Conservation (phyloP, 2,329 filamentous ascomycete species). For the Xylaria arbuscula region DNA sequence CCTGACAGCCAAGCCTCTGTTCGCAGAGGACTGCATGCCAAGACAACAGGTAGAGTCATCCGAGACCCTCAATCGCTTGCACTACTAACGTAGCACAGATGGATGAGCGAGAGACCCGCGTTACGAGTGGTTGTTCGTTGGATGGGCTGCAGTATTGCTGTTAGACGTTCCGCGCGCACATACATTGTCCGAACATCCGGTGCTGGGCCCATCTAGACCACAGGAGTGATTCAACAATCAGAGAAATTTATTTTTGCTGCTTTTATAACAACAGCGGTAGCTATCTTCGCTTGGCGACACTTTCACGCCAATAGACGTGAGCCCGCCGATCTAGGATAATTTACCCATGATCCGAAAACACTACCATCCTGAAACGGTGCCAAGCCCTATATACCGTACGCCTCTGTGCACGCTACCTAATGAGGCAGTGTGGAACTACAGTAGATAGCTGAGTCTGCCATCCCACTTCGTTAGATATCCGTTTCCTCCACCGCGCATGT, state of each 20-base stretch:
- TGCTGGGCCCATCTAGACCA: conserved; percentile 12
- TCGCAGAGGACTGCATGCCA: conserved; percentile 23
- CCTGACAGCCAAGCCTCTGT: conserved; percentile 17
- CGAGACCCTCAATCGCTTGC: conserved; percentile 9
- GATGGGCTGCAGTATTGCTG: conserved; percentile 6
- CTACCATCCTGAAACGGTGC: conserved; percentile 7
- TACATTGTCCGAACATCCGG: conserved; percentile 5
- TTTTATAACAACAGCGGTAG: conserved; percentile 4
- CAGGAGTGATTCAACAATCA: conserved; percentile 16
- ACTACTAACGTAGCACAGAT: conserved; percentile 2
- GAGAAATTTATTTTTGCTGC: conserved; percentile 17
- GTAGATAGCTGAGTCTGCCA: neutral
- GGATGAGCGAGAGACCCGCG: conserved; percentile 15
- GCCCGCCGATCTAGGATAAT: conserved; percentile 5
- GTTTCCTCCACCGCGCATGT: conserved; percentile 31
- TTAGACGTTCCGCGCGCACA: neutral
- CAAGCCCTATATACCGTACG: conserved; percentile 6
- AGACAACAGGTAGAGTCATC: conserved; percentile 10
- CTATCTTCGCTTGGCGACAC: conserved; percentile 9
- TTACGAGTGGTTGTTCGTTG: conserved; percentile 14
- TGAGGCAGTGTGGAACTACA: conserved; percentile 3
- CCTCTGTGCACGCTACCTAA: conserved; percentile 16
- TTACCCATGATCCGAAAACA: conserved; percentile 18
- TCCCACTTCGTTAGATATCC: neutral
- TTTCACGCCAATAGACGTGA: conserved; percentile 6